phyloP scores from a whole-genome alignment of 2,329 filamentous ascomycete species.

The Diaporthe citriasiana region DNA sequence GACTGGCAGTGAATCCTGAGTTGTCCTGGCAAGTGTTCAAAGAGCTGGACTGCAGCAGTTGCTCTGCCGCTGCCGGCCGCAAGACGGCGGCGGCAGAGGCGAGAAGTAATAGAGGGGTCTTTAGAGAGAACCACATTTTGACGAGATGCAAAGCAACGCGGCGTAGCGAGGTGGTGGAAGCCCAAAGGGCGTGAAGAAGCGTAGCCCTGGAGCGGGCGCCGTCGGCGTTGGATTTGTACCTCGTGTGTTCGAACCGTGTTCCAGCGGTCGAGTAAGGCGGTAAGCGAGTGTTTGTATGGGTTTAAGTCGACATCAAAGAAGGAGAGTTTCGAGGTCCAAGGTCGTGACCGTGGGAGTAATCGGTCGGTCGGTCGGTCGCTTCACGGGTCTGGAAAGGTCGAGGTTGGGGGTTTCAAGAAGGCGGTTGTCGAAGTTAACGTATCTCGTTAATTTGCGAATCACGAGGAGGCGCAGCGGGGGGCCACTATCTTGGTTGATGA shows the following conservation, averaged over 20 bases:
- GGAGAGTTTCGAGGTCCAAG: slow-evolving; percentile 27
- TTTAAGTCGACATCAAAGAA: slow-evolving; percentile 40
- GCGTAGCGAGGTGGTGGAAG: slow-evolving; percentile 11
- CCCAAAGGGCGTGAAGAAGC: slow-evolving; percentile 32
- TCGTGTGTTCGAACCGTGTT: slow-evolving; percentile 38
- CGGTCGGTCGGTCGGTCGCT: slow-evolving; percentile 20
- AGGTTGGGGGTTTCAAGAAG: slow-evolving; percentile 23
- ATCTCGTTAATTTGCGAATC: slow-evolving; percentile 26
- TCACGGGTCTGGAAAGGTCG: slow-evolving; percentile 1
- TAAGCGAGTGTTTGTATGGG: slow-evolving; percentile 12
- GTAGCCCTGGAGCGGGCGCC: slow-evolving; percentile 27
- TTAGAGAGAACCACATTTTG: slow-evolving; percentile 63
- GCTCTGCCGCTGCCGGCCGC: slow-evolving; percentile 69
- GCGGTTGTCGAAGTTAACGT: slow-evolving; percentile 28
- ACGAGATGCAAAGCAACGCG: slow-evolving; percentile 34
- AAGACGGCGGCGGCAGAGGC: slow-evolving; percentile 59
- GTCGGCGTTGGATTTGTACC: slow-evolving; percentile 17
- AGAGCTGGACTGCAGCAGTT: slow-evolving; percentile 84
- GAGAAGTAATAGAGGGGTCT: slow-evolving; percentile 61
- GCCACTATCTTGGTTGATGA: slow-evolving; percentile 7
- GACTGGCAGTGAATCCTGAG: slow-evolving; percentile 87
- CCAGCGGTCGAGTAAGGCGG: slow-evolving; percentile 31
- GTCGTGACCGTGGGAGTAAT: background rate
- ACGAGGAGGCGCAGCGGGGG: slow-evolving; percentile 29
- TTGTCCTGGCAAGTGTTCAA: slow-evolving; percentile 88